Conservation (phyloP, 2,329 filamentous ascomycete genomes). For the Cladosporium sp. region DNA sequence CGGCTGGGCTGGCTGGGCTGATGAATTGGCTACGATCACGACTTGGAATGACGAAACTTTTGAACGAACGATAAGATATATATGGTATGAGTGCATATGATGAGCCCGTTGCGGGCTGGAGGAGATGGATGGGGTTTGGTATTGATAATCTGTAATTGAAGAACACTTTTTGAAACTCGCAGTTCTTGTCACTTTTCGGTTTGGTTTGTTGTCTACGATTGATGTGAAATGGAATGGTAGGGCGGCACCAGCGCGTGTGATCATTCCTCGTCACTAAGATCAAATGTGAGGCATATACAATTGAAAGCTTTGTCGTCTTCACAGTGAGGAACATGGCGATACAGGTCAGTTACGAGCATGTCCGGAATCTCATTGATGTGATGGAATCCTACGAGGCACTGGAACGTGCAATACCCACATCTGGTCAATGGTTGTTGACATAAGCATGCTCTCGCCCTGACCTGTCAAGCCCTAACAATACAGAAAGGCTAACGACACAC, state of each 20-base stretch:
- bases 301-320: neutral
- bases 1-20: neutral
- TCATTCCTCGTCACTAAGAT: neutral
- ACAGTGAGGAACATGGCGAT: neutral
- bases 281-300: neutral
- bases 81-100: slow-evolving; percentile 14
- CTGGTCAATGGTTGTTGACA: neutral
- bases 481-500: neutral
- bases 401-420: neutral
- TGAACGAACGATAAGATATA: neutral
- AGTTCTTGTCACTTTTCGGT: neutral
- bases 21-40: neutral
- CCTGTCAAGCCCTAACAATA: neutral
- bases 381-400: neutral
- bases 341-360: neutral
- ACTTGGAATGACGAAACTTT: neutral
- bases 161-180: neutral
- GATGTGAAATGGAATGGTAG: too few species aligned
- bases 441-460: neutral
- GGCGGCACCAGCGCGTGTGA: too few species aligned
- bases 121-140: neutral
- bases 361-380: neutral
- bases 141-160: slow-evolving; percentile 19
- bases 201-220: neutral
- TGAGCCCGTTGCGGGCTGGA: neutral